Evolutionary conservation across 2,329 filamentous ascomycete species (phyloP), one percentile per base, ranked within the genome.

Genomic region (Arthrobotrys pseudoclavata): DNA sequence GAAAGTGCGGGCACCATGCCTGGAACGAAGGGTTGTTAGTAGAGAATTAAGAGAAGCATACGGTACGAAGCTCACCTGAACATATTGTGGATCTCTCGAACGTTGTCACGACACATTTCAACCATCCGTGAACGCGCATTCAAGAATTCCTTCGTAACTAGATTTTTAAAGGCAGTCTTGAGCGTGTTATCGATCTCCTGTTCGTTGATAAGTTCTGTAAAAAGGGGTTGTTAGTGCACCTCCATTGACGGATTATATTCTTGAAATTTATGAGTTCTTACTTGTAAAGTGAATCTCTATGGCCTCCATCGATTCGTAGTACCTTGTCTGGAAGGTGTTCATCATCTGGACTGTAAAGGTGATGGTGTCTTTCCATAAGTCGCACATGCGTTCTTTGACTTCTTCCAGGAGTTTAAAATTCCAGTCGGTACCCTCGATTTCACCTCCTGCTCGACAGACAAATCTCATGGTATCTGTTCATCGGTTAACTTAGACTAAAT

Each of bases 1-100:
- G 24, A 75, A 75, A 10, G 26, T 69, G 68, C 70, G 40, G 13
- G 31, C n/a, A 2, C 63, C 63, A n/a, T 63, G 24, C 24, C 63
- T 75, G 50, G 10, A 29, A 1, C 12, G 3, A 31, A 13, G 13
- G 4, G 12, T 48, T 22, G 24, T 29, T 63, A 53, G 5, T 7
- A 3, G 22, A 6, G 20, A 13, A 34, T 9, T 20, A 31, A 22
- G 2, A 26, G 18, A 6, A 42, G 2, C 2, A 13, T 13, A n/a
- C 22, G 18, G 5, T 13, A 10, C 10, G n/a, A 10, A 26, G 34
- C 15, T 20, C 31, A 75, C 70, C 53, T 75, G 47, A 68, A 75
- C 9, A 48, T 18, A 7, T 63, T 34, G n/a, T 57, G 70, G 22
- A 63, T 42, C 12, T 48, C 20, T 15, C 63, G 34, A 34, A 55